Evolutionary conservation across 257 asterid species (phyloP).

Genomic region (Solanum tacnaense): DNA sequence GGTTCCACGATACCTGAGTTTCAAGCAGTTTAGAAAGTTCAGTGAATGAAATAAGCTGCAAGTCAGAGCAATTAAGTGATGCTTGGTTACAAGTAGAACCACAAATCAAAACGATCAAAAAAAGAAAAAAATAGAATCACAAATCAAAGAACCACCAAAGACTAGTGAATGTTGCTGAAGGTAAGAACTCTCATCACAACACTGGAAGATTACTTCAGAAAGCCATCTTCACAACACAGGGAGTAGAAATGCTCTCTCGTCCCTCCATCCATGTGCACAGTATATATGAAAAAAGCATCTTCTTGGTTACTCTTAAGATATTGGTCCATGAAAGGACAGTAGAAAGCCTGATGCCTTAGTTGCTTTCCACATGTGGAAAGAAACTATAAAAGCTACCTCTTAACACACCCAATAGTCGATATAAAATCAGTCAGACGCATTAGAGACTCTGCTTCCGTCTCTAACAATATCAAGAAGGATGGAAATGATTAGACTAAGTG

Average conservation of each 20-base stretch:
- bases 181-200: neutral
- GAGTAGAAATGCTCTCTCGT: neutral
- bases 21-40: neutral
- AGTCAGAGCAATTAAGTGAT: neutral
- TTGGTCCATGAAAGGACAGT: neutral
- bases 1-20: conserved; percentile 20
- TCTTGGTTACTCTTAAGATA: neutral
- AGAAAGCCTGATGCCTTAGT: neutral
- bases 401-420: neutral
- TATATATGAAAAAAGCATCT: neutral
- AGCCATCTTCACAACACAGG: neutral
- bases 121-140: neutral
- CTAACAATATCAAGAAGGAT: neutral
- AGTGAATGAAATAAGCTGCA: neutral
- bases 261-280: neutral
- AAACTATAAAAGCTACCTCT: neutral
- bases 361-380: neutral
- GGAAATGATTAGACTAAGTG: neutral
- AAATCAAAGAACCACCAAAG: neutral
- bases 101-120: neutral
- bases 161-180: neutral
- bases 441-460: neutral
- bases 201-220: neutral
- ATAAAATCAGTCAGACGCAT: neutral
- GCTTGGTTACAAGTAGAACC: neutral